A percentile compares a stretch with the other conserved stretches of the same genome.
Evolutionary conservation across 768 basidiomycete genomes (phyloP).

Genomic region (Russula virescens): DNA sequence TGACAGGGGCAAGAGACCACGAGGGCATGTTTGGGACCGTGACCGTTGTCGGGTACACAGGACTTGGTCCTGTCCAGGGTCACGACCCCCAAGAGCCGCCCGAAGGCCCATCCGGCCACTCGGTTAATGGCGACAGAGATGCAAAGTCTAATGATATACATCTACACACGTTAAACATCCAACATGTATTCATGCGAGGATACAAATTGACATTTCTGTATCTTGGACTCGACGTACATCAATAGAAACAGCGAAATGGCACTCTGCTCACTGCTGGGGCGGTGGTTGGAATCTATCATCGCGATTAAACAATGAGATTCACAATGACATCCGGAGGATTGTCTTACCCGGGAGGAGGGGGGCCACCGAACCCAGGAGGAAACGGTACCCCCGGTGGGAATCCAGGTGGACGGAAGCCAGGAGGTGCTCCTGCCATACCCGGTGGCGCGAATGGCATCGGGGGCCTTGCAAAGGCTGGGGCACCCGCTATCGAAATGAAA

Average conservation of each 20-base stretch:
- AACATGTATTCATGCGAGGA: neutral
- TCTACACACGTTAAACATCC: conserved; percentile 18
- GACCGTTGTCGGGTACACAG: conserved; percentile 3
- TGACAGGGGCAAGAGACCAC: conserved; percentile 18
- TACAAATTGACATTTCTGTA: neutral
- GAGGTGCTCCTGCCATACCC: conserved; percentile 83
- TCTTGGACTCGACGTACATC: conserved; percentile 6
- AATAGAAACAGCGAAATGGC: neutral
- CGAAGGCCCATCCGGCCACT: neutral
- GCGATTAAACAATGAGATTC: neutral
- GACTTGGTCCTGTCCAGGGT: conserved; percentile 4
- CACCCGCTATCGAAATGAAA: conserved; percentile 42
- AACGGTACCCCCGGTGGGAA: conserved; percentile 80
- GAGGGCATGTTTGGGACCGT: conserved; percentile 3
- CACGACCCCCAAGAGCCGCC: neutral
- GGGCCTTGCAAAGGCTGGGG: conserved; percentile 57
- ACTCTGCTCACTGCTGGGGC: conserved; percentile 33
- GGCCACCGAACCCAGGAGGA: conserved; percentile 74
- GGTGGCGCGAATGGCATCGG: conserved; percentile 62
- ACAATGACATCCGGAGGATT: neutral
- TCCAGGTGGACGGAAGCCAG: conserved; percentile 79
- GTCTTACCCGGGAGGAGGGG: conserved; percentile 74
- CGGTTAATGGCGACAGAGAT: neutral
- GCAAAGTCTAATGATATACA: conserved; percentile 13
- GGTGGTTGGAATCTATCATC: conserved; percentile 43